phyloP scores from a whole-genome alignment of 768 basidiomycete genomes.

The Lactifluus piperatus region DNA sequence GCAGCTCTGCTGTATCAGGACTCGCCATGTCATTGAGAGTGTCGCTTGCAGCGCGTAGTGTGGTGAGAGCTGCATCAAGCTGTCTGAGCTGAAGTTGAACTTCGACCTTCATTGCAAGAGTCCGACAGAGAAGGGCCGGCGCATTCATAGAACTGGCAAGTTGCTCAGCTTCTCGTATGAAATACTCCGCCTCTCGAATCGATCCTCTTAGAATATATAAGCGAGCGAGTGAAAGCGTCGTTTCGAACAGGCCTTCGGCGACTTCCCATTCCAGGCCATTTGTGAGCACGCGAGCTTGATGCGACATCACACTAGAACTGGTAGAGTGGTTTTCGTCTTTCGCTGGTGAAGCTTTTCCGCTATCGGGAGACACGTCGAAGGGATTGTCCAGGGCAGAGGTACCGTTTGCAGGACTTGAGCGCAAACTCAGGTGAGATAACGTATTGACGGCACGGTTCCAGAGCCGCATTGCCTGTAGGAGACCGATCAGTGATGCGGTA shows the following conservation, averaged over 20 bases:
- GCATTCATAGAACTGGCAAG: slow-evolving; percentile 63
- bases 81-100: slow-evolving; percentile 57
- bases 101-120: slow-evolving; percentile 59
- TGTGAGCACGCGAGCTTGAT: slow-evolving; percentile 29
- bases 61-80: slow-evolving; percentile 46
- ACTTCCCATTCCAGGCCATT: slow-evolving; percentile 69
- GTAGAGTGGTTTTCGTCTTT: slow-evolving; percentile 23
- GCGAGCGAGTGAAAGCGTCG: slow-evolving; percentile 55
- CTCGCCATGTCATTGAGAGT: slow-evolving; percentile 40
- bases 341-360: slow-evolving; percentile 36
- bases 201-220: slow-evolving; percentile 71
- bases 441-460: slow-evolving; percentile 76
- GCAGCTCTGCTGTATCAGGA: slow-evolving; percentile 50
- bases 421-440: slow-evolving; percentile 48
- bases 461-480: slow-evolving; percentile 64
- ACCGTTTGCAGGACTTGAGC: slow-evolving; percentile 23
- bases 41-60: slow-evolving; percentile 42
- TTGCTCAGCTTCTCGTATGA: slow-evolving; percentile 66
- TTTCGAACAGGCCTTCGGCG: slow-evolving; percentile 58
- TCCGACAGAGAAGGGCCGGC: slow-evolving; percentile 54
- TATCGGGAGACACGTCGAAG: slow-evolving; percentile 39
- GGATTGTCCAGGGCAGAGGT: slow-evolving; percentile 42
- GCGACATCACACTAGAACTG: slow-evolving; percentile 14
- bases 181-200: slow-evolving; percentile 77
- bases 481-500: slow-evolving; percentile 43